Percentiles rank a stretch among this genome's conserved stretches.
phyloP scores from a whole-genome alignment of 1,284 basidiomycete genomes.

The Melampsora occidentalis region DNA sequence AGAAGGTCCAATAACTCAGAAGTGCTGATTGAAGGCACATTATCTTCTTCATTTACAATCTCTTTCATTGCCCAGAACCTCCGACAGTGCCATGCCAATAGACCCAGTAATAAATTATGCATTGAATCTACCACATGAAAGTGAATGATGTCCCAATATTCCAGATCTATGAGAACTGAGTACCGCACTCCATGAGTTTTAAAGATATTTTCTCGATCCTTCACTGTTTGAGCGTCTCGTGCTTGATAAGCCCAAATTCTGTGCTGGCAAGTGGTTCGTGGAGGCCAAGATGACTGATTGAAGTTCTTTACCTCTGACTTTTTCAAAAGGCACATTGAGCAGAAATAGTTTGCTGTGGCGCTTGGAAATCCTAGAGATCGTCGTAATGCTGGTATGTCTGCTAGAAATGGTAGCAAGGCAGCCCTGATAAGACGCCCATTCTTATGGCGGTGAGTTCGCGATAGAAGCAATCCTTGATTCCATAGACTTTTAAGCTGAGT shows the following conservation, averaged over 20 bases:
- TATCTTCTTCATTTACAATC: neutral
- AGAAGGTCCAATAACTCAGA: neutral
- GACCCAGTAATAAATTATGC: slow-evolving; percentile 23
- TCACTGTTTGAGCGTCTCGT: neutral
- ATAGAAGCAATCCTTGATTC: neutral
- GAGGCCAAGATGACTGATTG: neutral
- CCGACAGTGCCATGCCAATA: slow-evolving; percentile 23
- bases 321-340: slow-evolving; percentile 1
- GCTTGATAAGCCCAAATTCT: neutral
- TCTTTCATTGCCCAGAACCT: slow-evolving; percentile 29
- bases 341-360: neutral
- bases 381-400: neutral
- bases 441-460: neutral
- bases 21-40: neutral
- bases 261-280: neutral
- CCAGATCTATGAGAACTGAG: neutral
- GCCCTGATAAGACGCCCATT: neutral
- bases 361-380: neutral
- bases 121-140: slow-evolving; percentile 22
- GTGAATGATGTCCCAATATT: neutral
- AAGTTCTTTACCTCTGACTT: neutral
- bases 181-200: neutral
- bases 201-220: neutral
- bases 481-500: neutral
- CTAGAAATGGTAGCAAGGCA: slow-evolving; percentile 2